phyloP scores from a whole-genome alignment of 2,329 filamentous ascomycete genomes.

The Botrytis pseudocinerea region DNA sequence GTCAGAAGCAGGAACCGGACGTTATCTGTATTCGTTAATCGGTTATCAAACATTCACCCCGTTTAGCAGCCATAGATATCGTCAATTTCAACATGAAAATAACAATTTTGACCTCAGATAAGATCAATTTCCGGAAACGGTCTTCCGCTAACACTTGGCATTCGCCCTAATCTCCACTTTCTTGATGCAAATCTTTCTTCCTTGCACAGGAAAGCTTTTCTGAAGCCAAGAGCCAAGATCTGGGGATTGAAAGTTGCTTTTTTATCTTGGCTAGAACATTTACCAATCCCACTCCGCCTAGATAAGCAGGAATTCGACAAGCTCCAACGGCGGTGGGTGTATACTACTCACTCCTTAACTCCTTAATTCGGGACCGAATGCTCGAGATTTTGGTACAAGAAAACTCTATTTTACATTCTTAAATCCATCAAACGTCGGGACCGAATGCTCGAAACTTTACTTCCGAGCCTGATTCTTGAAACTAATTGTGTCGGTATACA shows the following conservation, averaged over 20 bases:
- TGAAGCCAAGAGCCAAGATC: conserved; percentile 12
- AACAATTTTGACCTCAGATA: not conserved
- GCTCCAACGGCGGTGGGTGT: not conserved
- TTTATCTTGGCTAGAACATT: not conserved
- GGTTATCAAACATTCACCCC: not conserved
- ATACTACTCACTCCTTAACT: not conserved
- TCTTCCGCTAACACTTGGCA: not conserved
- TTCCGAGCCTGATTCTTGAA: not conserved
- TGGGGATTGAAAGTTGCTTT: not conserved
- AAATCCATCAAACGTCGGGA: not conserved
- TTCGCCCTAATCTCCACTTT: not conserved
- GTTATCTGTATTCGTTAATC: not conserved
- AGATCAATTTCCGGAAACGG: not conserved
- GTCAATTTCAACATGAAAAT: not conserved
- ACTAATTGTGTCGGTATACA: not conserved
- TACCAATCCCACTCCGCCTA: not conserved
- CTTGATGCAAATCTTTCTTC: not conserved
- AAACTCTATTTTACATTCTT: not conserved
- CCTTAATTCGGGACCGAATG: not conserved
- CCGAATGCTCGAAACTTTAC: not conserved
- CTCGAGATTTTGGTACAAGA: not conserved
- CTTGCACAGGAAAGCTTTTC: not conserved
- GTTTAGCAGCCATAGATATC: not conserved
- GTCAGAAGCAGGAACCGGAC: not conserved
- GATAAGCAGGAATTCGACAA: not conserved